phyloP scores from a whole-genome alignment of 768 basidiomycete species.

The Porpolomopsis calyptriformis region DNA sequence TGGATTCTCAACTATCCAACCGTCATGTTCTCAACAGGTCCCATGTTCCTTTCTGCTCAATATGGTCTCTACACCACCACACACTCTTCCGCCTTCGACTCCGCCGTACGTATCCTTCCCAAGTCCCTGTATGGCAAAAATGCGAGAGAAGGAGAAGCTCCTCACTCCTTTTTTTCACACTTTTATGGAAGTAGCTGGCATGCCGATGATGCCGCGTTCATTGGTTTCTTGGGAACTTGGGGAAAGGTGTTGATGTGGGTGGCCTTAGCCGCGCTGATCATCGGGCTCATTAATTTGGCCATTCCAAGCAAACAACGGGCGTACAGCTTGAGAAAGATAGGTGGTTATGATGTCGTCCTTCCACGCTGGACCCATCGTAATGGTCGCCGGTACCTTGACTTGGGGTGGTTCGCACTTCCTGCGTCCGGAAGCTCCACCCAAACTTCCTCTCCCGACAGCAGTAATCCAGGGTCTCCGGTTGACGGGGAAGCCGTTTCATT shows the following conservation, averaged over 20 bases:
- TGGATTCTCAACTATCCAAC: conserved; percentile 98
- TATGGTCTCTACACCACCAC: conserved; percentile 78
- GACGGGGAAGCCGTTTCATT: conserved; percentile 43
- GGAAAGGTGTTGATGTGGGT: conserved; percentile 85
- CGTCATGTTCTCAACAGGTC: conserved; percentile 99
- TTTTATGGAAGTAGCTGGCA: conserved; percentile 99
- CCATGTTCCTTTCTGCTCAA: conserved; percentile 96
- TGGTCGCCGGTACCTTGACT: conserved; percentile 65
- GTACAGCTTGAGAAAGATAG: conserved; percentile 47
- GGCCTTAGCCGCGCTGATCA: conserved; percentile 59
- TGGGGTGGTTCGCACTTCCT: conserved; percentile 46
- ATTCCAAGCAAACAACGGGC: conserved; percentile 52
- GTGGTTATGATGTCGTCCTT: conserved; percentile 69
- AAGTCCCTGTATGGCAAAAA: conserved; percentile 98
- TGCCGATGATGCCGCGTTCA: conserved; percentile 95
- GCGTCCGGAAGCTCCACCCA: conserved; percentile 36
- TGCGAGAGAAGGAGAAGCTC: conserved; percentile 68
- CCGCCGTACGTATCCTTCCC: conserved; percentile 83
- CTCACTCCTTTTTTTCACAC: conserved; percentile 92
- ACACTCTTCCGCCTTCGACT: conserved; percentile 52
- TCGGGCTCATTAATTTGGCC: conserved; percentile 54
- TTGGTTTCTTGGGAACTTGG: conserved; percentile 82
- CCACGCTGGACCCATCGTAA: conserved; percentile 64
- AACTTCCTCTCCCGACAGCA: conserved; percentile 31
- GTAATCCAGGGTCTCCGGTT: conserved; percentile 31